Evolutionary conservation across 1,284 basidiomycete species (phyloP).

Genomic region (Melampsora occidentalis): DNA sequence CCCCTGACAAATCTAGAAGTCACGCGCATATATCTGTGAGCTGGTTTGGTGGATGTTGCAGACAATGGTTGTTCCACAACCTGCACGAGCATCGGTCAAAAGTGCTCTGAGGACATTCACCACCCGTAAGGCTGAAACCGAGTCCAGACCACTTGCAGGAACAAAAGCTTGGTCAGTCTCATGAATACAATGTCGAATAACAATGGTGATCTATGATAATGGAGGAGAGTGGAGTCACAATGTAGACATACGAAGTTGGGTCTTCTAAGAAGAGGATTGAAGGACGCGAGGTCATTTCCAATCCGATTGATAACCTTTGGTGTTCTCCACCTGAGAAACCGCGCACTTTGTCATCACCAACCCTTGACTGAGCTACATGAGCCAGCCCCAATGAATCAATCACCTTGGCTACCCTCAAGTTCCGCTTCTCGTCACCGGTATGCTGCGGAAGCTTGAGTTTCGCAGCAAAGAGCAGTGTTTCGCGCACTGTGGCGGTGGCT

Average conservation of each 20-base stretch:
- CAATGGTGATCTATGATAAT: not conserved
- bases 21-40: constrained; percentile 66
- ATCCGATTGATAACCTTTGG: constrained; percentile 68
- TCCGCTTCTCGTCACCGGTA: constrained; percentile 66
- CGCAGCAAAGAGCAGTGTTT: constrained; percentile 79
- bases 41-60: constrained; percentile 84
- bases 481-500: constrained; percentile 72
- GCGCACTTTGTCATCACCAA: constrained; percentile 65
- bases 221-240: not conserved
- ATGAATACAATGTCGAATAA: constrained; percentile 15
- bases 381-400: constrained; percentile 72
- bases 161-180: constrained; percentile 4
- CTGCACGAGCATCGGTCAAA: constrained; percentile 57
- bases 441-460: constrained; percentile 76
- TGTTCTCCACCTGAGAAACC: constrained; percentile 70
- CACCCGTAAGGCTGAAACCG: constrained; percentile 76
- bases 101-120: constrained; percentile 71
- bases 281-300: constrained; percentile 65
- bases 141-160: constrained; percentile 66
- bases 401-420: constrained; percentile 65
- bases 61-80: constrained; percentile 68
- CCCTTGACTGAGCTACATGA: constrained; percentile 67
- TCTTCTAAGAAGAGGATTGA: constrained; percentile 66
- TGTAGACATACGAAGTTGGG: constrained; percentile 56
- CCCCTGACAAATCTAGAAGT: not conserved